phyloP scores from a whole-genome alignment of 768 basidiomycete genomes.

The Podaxis sp. region DNA sequence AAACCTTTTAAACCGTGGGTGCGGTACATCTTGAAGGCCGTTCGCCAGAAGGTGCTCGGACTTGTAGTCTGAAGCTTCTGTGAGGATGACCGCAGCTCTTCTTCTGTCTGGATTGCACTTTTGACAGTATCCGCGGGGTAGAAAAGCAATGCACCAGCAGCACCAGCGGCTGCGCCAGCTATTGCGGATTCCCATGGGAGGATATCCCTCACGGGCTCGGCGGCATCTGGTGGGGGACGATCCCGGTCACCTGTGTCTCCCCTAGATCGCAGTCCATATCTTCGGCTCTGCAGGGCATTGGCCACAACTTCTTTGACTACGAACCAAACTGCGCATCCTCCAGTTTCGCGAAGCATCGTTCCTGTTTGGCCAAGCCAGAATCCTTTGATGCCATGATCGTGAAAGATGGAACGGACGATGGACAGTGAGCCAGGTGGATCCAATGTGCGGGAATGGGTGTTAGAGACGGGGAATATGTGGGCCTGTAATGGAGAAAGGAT shows the following conservation, averaged over 20 bases:
- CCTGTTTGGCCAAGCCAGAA: conserved; percentile 88
- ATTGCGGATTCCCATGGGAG: conserved; percentile 75
- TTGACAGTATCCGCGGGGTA: conserved; percentile 94
- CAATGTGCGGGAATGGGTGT: conserved; percentile 20
- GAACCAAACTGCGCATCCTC: conserved; percentile 88
- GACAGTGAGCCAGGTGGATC: conserved; percentile 67
- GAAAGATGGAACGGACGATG: conserved; percentile 60
- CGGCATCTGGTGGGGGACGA: neutral
- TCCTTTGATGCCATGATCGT: conserved; percentile 57
- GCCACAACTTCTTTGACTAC: conserved; percentile 78
- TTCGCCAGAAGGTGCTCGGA: conserved; percentile 48
- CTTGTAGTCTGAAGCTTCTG: conserved; percentile 29
- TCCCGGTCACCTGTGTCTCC: neutral
- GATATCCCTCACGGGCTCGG: conserved; percentile 26
- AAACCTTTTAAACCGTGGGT: conserved; percentile 75
- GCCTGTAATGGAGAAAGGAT: neutral
- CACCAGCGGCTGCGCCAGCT: conserved; percentile 79
- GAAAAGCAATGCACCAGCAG: conserved; percentile 74
- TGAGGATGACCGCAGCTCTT: conserved; percentile 55
- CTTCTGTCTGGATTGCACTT: conserved; percentile 87
- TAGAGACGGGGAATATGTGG: conserved; percentile 17
- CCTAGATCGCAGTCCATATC: conserved; percentile 23
- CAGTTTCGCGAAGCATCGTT: conserved; percentile 85
- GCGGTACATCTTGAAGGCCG: conserved; percentile 67
- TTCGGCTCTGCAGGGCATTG: conserved; percentile 55